Evolutionary conservation across 345 rosid species (phyloP).

Genomic region (Sapria himalayana): DNA sequence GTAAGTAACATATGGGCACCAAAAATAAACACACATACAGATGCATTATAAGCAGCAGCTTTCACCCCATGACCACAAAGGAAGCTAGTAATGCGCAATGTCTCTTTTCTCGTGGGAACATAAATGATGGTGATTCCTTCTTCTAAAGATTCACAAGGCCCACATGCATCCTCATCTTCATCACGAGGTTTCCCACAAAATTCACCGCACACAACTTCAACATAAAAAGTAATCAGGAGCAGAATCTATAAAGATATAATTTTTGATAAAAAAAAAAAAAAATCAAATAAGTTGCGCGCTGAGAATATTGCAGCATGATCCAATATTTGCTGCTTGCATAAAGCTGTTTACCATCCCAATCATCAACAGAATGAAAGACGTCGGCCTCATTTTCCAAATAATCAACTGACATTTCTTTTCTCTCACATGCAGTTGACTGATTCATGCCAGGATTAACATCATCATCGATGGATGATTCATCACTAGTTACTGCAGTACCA

Average conservation of each 20-base stretch:
- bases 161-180: conserved; percentile 11
- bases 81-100: conserved; percentile 38
- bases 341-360: conserved; percentile 94
- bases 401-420: conserved; percentile 34
- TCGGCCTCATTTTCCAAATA: conserved; percentile 61
- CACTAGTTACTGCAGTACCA: conserved; percentile 8
- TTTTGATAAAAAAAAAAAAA: no score
- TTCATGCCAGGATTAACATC: conserved; percentile 16
- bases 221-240: conserved; percentile 7
- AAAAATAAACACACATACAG: conserved; percentile 17
- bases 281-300: no score
- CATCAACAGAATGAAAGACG: conserved; percentile 39
- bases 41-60: conserved; percentile 87
- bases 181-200: conserved; percentile 23
- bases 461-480: conserved; percentile 13
- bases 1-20: conserved; percentile 1
- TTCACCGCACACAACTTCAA: conserved; percentile 60
- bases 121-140: conserved; percentile 64
- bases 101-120: conserved; percentile 81
- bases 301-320: no score
- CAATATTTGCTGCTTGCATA: no score
- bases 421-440: conserved; percentile 14
- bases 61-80: conserved; percentile 44
- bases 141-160: conserved; percentile 21
- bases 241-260: not conserved